A percentile compares a stretch with the other conserved stretches of the same genome.
Evolutionary conservation across 2,329 filamentous ascomycete species (phyloP).

Genomic region (Clonostachys sp.): DNA sequence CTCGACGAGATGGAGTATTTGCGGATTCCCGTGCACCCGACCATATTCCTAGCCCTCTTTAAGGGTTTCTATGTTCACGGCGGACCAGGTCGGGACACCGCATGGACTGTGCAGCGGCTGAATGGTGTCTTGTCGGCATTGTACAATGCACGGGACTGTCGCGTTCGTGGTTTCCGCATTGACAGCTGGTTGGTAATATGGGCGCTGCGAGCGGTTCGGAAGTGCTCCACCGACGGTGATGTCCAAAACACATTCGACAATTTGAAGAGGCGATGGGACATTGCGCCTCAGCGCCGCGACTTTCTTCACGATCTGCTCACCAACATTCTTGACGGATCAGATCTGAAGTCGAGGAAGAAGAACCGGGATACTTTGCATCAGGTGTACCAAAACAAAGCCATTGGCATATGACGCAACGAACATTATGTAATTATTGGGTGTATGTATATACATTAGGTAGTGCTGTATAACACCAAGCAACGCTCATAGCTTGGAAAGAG

Average conservation of each 20-base stretch:
- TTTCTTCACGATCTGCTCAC: constrained; percentile 43
- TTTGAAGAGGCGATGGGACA: constrained; percentile 41
- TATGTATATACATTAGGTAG: background rate
- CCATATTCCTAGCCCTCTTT: constrained; percentile 77
- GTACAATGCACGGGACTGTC: constrained; percentile 45
- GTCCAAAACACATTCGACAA: constrained; percentile 51
- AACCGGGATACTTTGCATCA: constrained; percentile 9
- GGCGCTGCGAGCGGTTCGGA: constrained; percentile 59
- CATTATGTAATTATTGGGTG: background rate
- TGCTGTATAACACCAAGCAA: background rate
- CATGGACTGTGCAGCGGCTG: constrained; percentile 71
- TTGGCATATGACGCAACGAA: background rate
- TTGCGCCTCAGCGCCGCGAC: constrained; percentile 29
- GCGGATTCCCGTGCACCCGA: constrained; percentile 64
- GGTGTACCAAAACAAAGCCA: background rate
- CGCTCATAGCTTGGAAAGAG: background rate
- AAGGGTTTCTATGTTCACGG: constrained; percentile 78
- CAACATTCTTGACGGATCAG: constrained; percentile 27
- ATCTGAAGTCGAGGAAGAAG: constrained; percentile 13
- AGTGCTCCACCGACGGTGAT: constrained; percentile 47
- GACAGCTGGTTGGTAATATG: constrained; percentile 58
- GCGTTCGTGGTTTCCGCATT: constrained; percentile 42
- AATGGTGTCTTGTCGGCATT: constrained; percentile 64
- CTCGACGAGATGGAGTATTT: constrained; percentile 77
- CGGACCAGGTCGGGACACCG: constrained; percentile 45